Evolutionary conservation across 2,329 filamentous ascomycete species (phyloP).

Genomic region (Paraphaeosphaeria minitans): DNA sequence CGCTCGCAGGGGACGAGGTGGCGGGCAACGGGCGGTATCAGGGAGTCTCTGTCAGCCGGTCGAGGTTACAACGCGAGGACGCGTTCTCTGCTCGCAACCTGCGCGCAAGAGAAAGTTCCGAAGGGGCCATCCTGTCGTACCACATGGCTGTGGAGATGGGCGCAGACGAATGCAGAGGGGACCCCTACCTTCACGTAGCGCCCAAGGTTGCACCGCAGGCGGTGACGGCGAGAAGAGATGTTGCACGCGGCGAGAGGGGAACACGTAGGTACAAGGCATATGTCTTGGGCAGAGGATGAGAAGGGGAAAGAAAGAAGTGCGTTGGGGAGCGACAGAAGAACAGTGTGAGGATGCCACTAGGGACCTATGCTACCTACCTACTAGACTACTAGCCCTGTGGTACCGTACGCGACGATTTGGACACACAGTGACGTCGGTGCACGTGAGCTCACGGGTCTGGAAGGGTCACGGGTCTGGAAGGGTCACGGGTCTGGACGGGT

Average conservation of each 20-base stretch:
- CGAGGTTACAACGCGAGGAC: conserved; percentile 16
- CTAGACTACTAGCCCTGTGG: background rate
- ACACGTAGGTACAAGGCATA: background rate
- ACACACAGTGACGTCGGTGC: background rate
- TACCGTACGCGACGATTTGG: background rate
- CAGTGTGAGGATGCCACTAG: background rate
- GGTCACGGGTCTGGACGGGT: too few species aligned
- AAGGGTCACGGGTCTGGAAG: too few species aligned
- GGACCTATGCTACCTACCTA: too few species aligned
- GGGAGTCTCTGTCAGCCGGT: conserved; percentile 9
- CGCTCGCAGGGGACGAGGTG: background rate
- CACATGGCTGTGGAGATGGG: conserved; percentile 5
- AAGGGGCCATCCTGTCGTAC: conserved; percentile 12
- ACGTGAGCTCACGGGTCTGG: background rate
- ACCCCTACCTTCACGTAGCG: background rate
- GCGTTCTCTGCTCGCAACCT: conserved; percentile 6
- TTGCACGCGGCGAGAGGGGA: background rate
- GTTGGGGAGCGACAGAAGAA: background rate
- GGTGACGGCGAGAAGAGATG: conserved; percentile 10
- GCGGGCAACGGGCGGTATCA: background rate
- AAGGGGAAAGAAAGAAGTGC: background rate
- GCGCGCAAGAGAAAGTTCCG: conserved; percentile 8
- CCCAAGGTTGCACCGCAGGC: conserved; percentile 17
- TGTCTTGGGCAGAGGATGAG: background rate
- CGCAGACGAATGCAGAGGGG: background rate